Evolutionary conservation across 352 stramenopile genomes (phyloP).

Genomic region (Globisporangium canariense): DNA sequence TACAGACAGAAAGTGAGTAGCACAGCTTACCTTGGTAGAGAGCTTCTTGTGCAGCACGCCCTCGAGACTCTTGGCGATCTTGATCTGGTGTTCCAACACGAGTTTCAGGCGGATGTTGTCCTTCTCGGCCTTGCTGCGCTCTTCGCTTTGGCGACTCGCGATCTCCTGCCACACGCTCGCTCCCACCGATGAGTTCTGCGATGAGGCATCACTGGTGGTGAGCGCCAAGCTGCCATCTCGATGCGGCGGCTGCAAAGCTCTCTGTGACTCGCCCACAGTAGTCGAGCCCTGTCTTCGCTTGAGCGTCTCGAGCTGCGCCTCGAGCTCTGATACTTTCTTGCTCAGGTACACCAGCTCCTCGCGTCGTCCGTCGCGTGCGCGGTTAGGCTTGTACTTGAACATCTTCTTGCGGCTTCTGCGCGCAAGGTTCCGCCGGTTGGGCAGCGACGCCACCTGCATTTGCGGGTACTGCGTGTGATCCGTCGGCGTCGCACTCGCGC

Average conservation of each 20-base stretch:
- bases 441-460: slow-evolving; percentile 8
- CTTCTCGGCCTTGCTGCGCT: slow-evolving; percentile 14
- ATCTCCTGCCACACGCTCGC: slow-evolving; percentile 38
- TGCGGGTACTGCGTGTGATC: background rate
- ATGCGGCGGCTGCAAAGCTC: background rate
- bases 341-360: slow-evolving; percentile 43
- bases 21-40: slow-evolving; percentile 11
- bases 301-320: slow-evolving; percentile 29
- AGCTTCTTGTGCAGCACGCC: slow-evolving; percentile 15
- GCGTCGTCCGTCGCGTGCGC: slow-evolving; percentile 30
- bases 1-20: background rate
- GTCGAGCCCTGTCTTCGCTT: slow-evolving; percentile 17
- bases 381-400: slow-evolving; percentile 36
- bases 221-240: background rate
- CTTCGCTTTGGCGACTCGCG: slow-evolving; percentile 34
- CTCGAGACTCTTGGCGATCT: slow-evolving; percentile 21
- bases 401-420: slow-evolving; percentile 19
- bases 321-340: slow-evolving; percentile 40
- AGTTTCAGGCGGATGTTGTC: slow-evolving; percentile 23
- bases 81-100: slow-evolving; percentile 21
- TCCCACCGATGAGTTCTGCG: background rate
- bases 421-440: slow-evolving; percentile 10
- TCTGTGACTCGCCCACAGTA: background rate
- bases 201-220: no score
- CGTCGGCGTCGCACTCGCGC: background rate